Conservation (phyloP, 148 eudicot genomes). For the Tetragonia tetragonoides region DNA sequence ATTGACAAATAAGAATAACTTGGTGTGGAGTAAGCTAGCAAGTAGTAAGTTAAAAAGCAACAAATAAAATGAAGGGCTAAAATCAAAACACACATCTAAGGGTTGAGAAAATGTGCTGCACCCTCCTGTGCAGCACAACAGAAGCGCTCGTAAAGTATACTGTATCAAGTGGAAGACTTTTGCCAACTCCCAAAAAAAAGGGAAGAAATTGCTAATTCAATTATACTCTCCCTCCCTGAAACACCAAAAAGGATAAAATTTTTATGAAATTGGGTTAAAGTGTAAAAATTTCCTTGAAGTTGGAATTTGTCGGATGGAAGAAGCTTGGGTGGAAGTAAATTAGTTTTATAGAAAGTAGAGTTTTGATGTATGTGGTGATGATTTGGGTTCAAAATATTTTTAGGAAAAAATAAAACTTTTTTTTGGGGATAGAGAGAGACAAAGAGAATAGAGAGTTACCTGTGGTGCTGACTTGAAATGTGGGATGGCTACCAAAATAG, state of each 20-base stretch:
- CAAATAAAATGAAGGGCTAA: too few species aligned
- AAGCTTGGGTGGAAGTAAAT: not conserved
- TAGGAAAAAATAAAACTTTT: not conserved
- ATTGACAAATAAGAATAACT: too few species aligned
- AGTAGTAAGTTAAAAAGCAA: too few species aligned
- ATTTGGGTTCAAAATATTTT: not conserved
- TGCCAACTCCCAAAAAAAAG: not conserved
- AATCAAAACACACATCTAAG: too few species aligned
- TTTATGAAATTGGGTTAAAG: not conserved
- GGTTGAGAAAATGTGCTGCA: too few species aligned
- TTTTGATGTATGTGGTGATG: not conserved
- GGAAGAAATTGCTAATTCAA: not conserved
- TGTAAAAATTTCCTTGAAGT: too few species aligned
- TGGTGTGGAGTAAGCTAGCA: too few species aligned
- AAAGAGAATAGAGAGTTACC: not conserved
- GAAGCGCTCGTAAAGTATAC: too few species aligned
- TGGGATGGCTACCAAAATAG: constrained; percentile 1
- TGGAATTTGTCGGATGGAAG: not conserved
- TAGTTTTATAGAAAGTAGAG: not conserved
- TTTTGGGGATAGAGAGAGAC: not conserved
- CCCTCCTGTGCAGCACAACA: too few species aligned
- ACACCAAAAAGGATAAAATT: too few species aligned
- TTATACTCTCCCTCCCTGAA: too few species aligned
- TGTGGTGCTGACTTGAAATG: not conserved
- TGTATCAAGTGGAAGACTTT: too few species aligned